Evolutionary conservation across 768 basidiomycete genomes (phyloP).

Genomic region (Leccinum disarticulatum): DNA sequence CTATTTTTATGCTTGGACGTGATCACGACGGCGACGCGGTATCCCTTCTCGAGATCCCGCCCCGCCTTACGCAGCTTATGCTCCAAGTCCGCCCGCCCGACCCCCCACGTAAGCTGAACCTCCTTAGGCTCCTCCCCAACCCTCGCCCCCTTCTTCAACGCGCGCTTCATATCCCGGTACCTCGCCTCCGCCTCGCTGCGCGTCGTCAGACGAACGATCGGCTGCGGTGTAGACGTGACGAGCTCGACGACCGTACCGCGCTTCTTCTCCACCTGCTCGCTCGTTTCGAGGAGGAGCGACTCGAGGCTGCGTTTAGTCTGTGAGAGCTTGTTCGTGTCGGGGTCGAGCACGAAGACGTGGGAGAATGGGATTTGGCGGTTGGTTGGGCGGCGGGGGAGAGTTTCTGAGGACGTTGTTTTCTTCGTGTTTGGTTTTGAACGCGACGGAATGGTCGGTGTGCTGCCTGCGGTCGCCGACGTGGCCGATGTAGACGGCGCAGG

Average conservation of each 20-base stretch:
- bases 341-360: constrained; percentile 48
- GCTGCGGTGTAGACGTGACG: constrained; percentile 45
- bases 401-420: background rate
- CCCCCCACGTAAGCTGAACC: constrained; percentile 70
- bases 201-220: constrained; percentile 61
- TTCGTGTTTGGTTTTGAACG: background rate
- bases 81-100: constrained; percentile 54
- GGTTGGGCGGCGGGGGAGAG: constrained; percentile 12
- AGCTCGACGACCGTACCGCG: constrained; percentile 51
- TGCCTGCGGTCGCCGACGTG: background rate
- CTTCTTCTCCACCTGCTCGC: constrained; percentile 29
- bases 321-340: constrained; percentile 41
- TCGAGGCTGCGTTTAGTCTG: constrained; percentile 34
- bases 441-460: background rate
- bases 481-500: background rate
- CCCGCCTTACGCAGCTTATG: constrained; percentile 65
- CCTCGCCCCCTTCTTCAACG: constrained; percentile 32
- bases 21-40: constrained; percentile 56
- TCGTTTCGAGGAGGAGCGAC: constrained; percentile 49
- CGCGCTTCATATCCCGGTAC: constrained; percentile 37
- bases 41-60: constrained; percentile 59
- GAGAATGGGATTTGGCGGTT: constrained; percentile 45
- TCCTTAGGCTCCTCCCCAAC: constrained; percentile 51
- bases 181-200: constrained; percentile 42
- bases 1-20: constrained; percentile 46